phyloP scores from a whole-genome alignment of 108 stramenopile species.

The Discostella stelligeroides region DNA sequence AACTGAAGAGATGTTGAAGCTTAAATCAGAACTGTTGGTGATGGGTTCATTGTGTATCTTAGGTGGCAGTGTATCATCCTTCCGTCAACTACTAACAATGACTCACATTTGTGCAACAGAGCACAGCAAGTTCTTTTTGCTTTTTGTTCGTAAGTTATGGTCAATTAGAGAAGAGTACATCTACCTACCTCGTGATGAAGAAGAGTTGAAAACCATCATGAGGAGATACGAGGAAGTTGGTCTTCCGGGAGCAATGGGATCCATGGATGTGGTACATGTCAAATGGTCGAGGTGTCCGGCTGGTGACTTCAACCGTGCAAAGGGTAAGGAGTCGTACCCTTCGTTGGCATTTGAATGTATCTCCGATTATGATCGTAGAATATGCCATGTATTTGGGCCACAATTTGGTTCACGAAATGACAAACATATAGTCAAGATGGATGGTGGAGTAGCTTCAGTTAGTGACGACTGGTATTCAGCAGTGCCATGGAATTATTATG shows the following conservation, averaged over 20 bases:
- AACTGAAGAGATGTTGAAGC: not conserved
- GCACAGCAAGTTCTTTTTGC: slow-evolving; percentile 1
- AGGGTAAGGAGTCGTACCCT: slow-evolving; percentile 39
- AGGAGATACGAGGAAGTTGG: too few species aligned
- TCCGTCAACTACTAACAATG: not conserved
- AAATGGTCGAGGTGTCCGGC: slow-evolving; percentile 4
- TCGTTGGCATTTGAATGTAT: slow-evolving; percentile 38
- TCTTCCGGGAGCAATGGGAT: too few species aligned
- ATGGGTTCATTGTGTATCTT: not conserved
- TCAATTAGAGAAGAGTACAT: too few species aligned
- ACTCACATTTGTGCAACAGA: not conserved
- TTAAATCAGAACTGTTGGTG: not conserved
- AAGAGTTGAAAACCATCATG: too few species aligned
- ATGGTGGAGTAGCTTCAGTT: not conserved
- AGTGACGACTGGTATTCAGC: not conserved
- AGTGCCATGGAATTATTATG: slow-evolving; percentile 9
- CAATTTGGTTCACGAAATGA: slow-evolving; percentile 27
- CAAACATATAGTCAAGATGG: slow-evolving; percentile 13
- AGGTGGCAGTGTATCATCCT: not conserved
- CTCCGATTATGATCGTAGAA: slow-evolving; percentile 3
- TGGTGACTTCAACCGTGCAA: slow-evolving; percentile 16
- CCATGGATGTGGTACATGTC: too few species aligned
- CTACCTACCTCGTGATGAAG: too few species aligned
- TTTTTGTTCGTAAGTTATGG: not conserved
- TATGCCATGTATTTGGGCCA: not conserved